These are phyloP conservation scores for Papiliotrema nemorosa DNA, from an alignment of 1,284 basidiomycete genomes.

Conservation along the genomic window DNA sequence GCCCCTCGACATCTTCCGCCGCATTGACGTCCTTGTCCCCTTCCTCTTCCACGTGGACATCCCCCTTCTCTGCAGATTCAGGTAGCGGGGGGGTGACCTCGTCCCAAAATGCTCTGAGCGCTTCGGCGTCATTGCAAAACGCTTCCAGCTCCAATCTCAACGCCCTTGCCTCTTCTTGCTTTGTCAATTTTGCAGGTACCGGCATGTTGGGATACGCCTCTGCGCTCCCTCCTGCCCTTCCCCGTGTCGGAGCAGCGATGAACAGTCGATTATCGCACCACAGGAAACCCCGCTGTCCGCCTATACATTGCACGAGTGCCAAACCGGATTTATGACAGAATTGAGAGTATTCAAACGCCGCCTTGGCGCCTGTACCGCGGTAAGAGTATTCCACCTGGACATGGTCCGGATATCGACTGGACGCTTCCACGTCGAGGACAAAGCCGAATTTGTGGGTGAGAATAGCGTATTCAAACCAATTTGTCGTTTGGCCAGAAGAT, in stretches of 20 bases:
- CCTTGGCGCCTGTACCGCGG: constrained; percentile 53
- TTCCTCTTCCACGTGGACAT: not conserved
- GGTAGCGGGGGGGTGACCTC: constrained; percentile 57
- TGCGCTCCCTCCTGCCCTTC: constrained; percentile 49
- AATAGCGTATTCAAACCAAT: constrained; percentile 78
- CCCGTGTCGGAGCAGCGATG: constrained; percentile 37
- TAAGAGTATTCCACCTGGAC: constrained; percentile 88
- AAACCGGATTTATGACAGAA: constrained; percentile 84
- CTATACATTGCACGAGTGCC: constrained; percentile 81
- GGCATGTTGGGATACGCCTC: constrained; percentile 16
- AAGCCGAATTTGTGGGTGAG: constrained; percentile 69
- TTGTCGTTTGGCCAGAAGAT: constrained; percentile 54
- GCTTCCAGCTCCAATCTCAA: constrained; percentile 57
- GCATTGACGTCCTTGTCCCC: not conserved
- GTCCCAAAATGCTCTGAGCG: constrained; percentile 65
- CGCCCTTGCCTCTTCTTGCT: constrained; percentile 39
- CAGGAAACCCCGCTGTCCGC: constrained; percentile 70
- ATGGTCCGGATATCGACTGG: constrained; percentile 66
- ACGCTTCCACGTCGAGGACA: constrained; percentile 81
- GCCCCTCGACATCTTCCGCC: not conserved
- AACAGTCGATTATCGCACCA: constrained; percentile 79
- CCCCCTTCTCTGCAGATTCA: not conserved
- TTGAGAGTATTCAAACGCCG: constrained; percentile 73
- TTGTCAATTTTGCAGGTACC: constrained; percentile 22
- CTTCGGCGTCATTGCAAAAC: constrained; percentile 63